Evolutionary conservation across 495 filamentous ascomycete genomes (phyloP).

Genomic region (Podospora tetraspora): DNA sequence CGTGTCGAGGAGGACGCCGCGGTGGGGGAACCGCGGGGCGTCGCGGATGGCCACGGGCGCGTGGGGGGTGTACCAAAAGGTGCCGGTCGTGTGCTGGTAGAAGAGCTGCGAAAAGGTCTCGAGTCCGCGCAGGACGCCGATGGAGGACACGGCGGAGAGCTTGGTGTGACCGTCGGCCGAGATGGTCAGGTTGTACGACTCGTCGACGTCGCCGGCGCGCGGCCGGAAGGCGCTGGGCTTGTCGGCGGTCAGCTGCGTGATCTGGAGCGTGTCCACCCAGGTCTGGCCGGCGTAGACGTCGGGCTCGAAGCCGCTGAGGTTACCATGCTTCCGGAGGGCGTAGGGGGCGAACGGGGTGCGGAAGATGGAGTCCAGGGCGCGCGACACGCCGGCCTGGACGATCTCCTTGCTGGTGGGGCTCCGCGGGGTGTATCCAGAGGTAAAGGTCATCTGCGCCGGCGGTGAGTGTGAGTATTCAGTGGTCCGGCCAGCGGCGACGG

Average conservation of each 20-base stretch:
- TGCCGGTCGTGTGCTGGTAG: slow-evolving; percentile 54
- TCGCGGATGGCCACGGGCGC: slow-evolving; percentile 65
- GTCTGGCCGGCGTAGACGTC: slow-evolving; percentile 33
- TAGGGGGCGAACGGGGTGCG: slow-evolving; percentile 63
- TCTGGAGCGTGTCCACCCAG: slow-evolving; percentile 50
- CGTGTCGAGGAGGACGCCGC: slow-evolving; percentile 71
- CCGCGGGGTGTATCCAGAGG: slow-evolving; percentile 35
- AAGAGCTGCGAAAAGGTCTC: slow-evolving; percentile 73
- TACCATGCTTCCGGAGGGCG: slow-evolving; percentile 60
- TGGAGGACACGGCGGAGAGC: slow-evolving; percentile 57
- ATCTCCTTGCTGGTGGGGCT: slow-evolving; percentile 42
- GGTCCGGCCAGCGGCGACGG: slow-evolving; percentile 7
- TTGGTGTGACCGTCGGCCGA: slow-evolving; percentile 46
- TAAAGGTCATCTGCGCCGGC: slow-evolving; percentile 39
- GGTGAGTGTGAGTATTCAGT: slow-evolving; percentile 5
- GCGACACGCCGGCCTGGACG: slow-evolving; percentile 44
- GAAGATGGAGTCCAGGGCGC: slow-evolving; percentile 51
- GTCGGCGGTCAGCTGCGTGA: slow-evolving; percentile 55
- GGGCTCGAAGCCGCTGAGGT: slow-evolving; percentile 56
- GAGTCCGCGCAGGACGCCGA: slow-evolving; percentile 61
- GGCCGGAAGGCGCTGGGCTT: slow-evolving; percentile 51
- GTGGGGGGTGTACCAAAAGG: slow-evolving; percentile 55
- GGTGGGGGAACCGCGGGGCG: slow-evolving; percentile 60
- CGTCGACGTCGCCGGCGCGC: slow-evolving; percentile 58
- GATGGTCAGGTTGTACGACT: slow-evolving; percentile 64